Percentiles rank a stretch among this genome's conserved stretches.
Evolutionary conservation across 2,329 filamentous ascomycete species (phyloP).

Genomic region (Aspergillus sp.): DNA sequence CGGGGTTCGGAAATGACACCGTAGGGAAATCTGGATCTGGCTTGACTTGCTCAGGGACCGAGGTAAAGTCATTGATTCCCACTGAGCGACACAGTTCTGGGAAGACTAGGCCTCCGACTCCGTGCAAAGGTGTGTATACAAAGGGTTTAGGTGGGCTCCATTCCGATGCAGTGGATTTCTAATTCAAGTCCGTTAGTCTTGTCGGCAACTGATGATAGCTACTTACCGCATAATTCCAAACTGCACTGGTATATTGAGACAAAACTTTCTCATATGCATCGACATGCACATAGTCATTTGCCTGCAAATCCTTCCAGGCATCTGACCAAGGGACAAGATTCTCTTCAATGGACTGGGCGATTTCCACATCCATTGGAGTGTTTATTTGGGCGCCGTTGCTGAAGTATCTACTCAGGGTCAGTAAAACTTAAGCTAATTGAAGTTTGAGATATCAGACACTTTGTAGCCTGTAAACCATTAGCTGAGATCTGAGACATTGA

Average conservation of each 20-base stretch:
- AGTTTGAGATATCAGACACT: constrained; percentile 36
- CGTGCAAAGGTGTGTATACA: constrained; percentile 41
- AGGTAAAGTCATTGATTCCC: constrained; percentile 27
- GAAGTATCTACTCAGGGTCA: constrained; percentile 47
- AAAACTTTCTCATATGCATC: constrained; percentile 24
- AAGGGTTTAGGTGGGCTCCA: constrained; percentile 26
- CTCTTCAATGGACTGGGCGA: constrained; percentile 51
- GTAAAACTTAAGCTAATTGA: constrained; percentile 4
- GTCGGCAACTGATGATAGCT: background rate
- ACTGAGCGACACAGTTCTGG: constrained; percentile 27
- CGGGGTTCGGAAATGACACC: constrained; percentile 61
- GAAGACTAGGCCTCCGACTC: constrained; percentile 34
- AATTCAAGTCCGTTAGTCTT: constrained; percentile 10
- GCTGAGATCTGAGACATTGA: background rate
- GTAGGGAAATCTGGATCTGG: constrained; percentile 62
- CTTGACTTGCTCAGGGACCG: constrained; percentile 45
- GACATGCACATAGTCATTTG: constrained; percentile 25
- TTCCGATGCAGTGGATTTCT: constrained; percentile 29
- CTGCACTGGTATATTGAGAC: constrained; percentile 23
- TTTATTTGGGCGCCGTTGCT: constrained; percentile 63
- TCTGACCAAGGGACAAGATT: constrained; percentile 49
- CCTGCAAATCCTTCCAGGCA: constrained; percentile 45
- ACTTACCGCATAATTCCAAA: constrained; percentile 29
- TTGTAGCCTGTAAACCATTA: constrained; percentile 49
- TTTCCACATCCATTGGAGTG: constrained; percentile 56